Conservation (phyloP, 2,329 filamentous ascomycete genomes). For the Stylonectria norvegica region DNA sequence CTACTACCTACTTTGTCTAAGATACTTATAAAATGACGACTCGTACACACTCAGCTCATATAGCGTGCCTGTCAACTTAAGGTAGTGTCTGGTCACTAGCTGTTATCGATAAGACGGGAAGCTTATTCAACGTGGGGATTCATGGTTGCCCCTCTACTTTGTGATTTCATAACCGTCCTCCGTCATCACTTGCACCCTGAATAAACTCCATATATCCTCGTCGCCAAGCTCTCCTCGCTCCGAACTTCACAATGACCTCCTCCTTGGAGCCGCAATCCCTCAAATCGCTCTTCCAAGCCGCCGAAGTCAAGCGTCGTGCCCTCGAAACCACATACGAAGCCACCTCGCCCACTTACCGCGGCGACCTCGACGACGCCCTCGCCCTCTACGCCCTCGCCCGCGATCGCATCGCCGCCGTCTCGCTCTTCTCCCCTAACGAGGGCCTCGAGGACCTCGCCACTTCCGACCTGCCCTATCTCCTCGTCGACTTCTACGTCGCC, state of each 20-base stretch:
- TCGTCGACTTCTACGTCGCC: conserved; percentile 73
- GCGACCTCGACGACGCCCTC: conserved; percentile 65
- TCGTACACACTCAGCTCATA: too few species aligned
- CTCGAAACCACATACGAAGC: conserved; percentile 64
- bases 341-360: conserved; percentile 62
- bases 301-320: conserved; percentile 49
- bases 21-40: too few species aligned
- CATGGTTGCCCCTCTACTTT: too few species aligned
- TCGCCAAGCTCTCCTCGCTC: too few species aligned
- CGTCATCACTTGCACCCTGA: too few species aligned
- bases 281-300: conserved; percentile 46
- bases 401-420: conserved; percentile 63
- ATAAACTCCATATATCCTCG: too few species aligned
- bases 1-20: too few species aligned
- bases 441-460: conserved; percentile 81
- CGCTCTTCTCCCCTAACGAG: conserved; percentile 90
- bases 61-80: too few species aligned
- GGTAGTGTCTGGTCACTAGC: too few species aligned
- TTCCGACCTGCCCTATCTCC: conserved; percentile 79
- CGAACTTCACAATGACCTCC: conserved; percentile 31
- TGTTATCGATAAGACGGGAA: too few species aligned
- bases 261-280: conserved; percentile 48
- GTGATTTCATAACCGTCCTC: too few species aligned
- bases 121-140: too few species aligned
- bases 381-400: conserved; percentile 70